These are phyloP conservation scores for Vigna mungo DNA, from an alignment of 306 rosid genomes.

Conservation along the genomic window DNA sequence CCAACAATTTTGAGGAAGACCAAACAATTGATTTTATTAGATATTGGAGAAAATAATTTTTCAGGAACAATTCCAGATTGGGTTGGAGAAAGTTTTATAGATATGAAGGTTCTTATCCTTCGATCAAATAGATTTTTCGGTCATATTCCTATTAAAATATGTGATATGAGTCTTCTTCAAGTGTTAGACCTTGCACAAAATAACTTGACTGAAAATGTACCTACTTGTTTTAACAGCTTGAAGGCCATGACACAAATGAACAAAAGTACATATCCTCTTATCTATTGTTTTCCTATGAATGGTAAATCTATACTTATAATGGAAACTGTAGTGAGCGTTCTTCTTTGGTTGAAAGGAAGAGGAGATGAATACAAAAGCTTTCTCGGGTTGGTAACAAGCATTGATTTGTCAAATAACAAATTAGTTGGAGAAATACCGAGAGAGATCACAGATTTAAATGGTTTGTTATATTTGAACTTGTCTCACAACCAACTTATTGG, in stretches of 20 bases:
- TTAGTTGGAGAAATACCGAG: not conserved
- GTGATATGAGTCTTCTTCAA: constrained; percentile 14
- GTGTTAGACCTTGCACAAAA: constrained; percentile 46
- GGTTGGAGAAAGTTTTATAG: not conserved
- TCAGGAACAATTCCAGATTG: constrained; percentile 19
- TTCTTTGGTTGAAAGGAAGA: not conserved
- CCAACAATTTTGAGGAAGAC: not conserved
- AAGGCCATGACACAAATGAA: constrained; percentile 25
- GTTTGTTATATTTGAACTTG: constrained; percentile 33
- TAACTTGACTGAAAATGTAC: constrained; percentile 32
- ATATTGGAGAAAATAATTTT: constrained; percentile 15
- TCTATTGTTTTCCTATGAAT: not conserved
- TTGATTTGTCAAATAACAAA: constrained; percentile 18
- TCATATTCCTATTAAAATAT: not conserved
- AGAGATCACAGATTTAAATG: constrained; percentile 17
- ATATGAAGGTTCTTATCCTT: not conserved
- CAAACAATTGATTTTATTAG: not conserved
- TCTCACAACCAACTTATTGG: constrained; percentile 43
- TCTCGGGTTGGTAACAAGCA: not conserved
- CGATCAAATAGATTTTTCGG: not conserved
- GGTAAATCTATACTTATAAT: too few relatives aligned
- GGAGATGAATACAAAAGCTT: not conserved
- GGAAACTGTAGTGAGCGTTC: not conserved
- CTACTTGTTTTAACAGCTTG: constrained; percentile 41
- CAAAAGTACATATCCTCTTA: not conserved